phyloP scores from a whole-genome alignment of 768 basidiomycete species.

The Gloeophyllum trabeum region DNA sequence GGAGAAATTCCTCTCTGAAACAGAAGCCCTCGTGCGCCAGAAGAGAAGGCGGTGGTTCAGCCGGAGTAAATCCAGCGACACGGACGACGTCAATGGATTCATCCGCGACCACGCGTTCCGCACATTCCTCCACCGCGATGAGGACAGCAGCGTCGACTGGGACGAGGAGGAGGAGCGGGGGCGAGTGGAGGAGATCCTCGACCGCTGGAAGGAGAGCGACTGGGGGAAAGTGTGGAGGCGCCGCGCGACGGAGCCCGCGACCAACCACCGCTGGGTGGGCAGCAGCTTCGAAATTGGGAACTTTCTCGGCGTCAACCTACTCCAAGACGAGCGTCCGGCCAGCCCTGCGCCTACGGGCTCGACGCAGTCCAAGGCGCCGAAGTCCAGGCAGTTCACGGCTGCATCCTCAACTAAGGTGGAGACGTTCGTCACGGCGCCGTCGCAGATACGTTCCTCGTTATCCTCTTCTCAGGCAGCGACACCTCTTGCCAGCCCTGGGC shows the following conservation, averaged over 20 bases:
- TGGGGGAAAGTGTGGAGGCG: constrained; percentile 38
- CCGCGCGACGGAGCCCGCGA: constrained; percentile 17
- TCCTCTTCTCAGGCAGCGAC: neutral
- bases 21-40: constrained; percentile 13
- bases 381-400: constrained; percentile 1
- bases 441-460: constrained; percentile 3
- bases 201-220: constrained; percentile 53
- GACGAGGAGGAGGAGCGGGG: constrained; percentile 37
- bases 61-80: constrained; percentile 9
- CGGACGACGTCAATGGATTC: constrained; percentile 30
- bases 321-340: constrained; percentile 20
- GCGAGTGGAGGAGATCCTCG: constrained; percentile 44
- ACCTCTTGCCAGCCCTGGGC: neutral
- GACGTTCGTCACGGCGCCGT: constrained; percentile 18
- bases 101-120: constrained; percentile 51
- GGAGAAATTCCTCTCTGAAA: constrained; percentile 38
- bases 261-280: constrained; percentile 47
- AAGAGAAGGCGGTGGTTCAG: constrained; percentile 14
- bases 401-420: constrained; percentile 9
- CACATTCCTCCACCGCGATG: constrained; percentile 45
- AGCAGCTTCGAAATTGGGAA: constrained; percentile 68
- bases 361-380: neutral
- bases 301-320: constrained; percentile 59
- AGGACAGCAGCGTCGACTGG: too few species aligned
- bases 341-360: neutral